These are phyloP conservation scores for Aspergillus affinis DNA, from an alignment of 495 filamentous ascomycete species.

Conservation along the genomic window DNA sequence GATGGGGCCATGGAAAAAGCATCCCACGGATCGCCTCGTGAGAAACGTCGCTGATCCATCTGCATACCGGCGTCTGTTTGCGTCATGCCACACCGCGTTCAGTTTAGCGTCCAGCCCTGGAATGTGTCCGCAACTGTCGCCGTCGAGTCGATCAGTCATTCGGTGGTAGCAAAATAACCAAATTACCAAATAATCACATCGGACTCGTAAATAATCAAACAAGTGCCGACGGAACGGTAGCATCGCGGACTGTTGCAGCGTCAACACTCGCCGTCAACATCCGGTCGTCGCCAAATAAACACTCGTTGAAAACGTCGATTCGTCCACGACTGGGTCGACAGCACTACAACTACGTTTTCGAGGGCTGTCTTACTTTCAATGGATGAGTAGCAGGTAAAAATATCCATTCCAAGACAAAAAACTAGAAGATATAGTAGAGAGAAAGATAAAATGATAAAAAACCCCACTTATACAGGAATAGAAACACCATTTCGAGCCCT, in stretches of 20 bases:
- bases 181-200: neutral
- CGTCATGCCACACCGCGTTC: slow-evolving; percentile 33
- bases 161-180: neutral
- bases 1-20: neutral
- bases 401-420: neutral
- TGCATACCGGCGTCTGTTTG: slow-evolving; percentile 23
- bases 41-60: slow-evolving; percentile 3
- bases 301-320: neutral
- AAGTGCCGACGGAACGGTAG: neutral
- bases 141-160: slow-evolving; percentile 5
- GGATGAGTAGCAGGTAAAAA: neutral
- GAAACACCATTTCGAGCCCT: neutral
- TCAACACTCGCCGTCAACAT: neutral
- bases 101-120: slow-evolving; percentile 30
- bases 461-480: slow-evolving; percentile 5
- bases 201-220: neutral
- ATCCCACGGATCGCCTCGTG: neutral
- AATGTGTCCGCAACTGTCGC: slow-evolving; percentile 18
- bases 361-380: neutral
- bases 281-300: neutral
- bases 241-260: neutral
- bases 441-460: neutral
- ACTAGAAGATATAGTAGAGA: neutral
- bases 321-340: no score
- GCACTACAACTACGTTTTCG: neutral